phyloP scores from a whole-genome alignment of 2,329 filamentous ascomycete species.

The Sclerotinia nivalis region DNA sequence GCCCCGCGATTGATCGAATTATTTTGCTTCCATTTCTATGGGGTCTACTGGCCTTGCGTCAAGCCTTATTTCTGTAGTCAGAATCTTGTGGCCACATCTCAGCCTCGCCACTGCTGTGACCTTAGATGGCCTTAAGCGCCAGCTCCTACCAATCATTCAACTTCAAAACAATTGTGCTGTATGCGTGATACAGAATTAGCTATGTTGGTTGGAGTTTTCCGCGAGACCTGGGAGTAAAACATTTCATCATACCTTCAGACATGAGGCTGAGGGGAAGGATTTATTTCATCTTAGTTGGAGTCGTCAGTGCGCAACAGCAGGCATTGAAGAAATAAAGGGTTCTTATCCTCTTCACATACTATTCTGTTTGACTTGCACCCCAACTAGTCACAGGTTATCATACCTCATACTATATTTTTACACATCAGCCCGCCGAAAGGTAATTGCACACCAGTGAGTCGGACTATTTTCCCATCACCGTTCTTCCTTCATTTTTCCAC shows the following conservation, averaged over 20 bases:
- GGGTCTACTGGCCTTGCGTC: conserved; percentile 3
- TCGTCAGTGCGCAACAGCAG: background rate
- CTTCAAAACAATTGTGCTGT: background rate
- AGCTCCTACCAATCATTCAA: background rate
- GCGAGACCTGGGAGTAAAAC: background rate
- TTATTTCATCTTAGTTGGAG: background rate
- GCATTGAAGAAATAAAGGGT: conserved; percentile 1
- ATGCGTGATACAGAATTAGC: background rate
- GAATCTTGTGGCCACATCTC: background rate
- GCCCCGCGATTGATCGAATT: background rate
- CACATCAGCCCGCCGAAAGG: background rate
- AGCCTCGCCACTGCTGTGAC: conserved; percentile 10
- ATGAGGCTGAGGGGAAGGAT: conserved; percentile 9
- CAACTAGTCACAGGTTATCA: conserved; percentile 1
- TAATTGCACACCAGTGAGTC: conserved; percentile 9
- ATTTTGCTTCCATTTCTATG: background rate
- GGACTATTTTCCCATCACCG: background rate
- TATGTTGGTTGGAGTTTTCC: conserved; percentile 1
- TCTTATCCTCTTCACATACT: background rate
- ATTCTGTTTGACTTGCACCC: background rate
- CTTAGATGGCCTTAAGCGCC: conserved; percentile 9
- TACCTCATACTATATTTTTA: background rate
- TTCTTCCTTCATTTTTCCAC: background rate
- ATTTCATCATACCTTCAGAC: background rate
- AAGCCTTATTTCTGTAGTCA: conserved; percentile 9